These are phyloP conservation scores for Fraxinus nigra DNA, from an alignment of 305 asterid genomes.

Conservation along the genomic window DNA sequence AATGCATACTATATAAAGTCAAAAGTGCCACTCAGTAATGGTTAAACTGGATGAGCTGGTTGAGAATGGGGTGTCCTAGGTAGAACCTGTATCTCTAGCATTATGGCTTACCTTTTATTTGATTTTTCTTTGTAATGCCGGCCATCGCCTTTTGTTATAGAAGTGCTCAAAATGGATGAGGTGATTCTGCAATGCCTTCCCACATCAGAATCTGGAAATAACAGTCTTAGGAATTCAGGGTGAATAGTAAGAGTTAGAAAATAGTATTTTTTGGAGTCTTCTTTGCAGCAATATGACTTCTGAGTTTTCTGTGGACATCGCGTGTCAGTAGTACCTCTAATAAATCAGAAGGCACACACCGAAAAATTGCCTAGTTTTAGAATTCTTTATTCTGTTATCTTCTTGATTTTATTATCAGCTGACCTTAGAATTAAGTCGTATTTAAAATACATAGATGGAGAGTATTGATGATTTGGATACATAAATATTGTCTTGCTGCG, in stretches of 20 bases:
- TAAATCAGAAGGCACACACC: not conserved
- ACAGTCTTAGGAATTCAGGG: not conserved
- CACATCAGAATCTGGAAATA: not conserved
- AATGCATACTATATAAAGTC: not conserved
- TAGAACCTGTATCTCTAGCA: not conserved
- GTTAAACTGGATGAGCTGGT: not conserved
- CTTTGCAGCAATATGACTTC: not conserved
- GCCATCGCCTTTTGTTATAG: not conserved
- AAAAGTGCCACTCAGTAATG: not conserved
- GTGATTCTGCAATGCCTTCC: not conserved
- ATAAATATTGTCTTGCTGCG: not conserved
- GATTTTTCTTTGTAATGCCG: not conserved
- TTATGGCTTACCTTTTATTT: not conserved
- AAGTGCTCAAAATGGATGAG: not conserved
- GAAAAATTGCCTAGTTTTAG: not conserved
- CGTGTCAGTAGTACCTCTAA: not conserved
- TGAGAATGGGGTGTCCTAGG: not conserved
- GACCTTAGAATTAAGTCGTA: not conserved
- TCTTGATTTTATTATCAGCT: constrained; percentile 1
- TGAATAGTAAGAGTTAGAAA: not conserved
- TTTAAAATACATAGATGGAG: not conserved
- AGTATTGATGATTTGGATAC: not conserved
- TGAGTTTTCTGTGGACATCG: not conserved
- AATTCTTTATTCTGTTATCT: not conserved
- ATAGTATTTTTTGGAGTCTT: not conserved